A percentile compares a stretch with the other conserved stretches of the same genome.
Evolutionary conservation across 306 rosid genomes (phyloP).

Genomic region (Gastrolobium villosum): DNA sequence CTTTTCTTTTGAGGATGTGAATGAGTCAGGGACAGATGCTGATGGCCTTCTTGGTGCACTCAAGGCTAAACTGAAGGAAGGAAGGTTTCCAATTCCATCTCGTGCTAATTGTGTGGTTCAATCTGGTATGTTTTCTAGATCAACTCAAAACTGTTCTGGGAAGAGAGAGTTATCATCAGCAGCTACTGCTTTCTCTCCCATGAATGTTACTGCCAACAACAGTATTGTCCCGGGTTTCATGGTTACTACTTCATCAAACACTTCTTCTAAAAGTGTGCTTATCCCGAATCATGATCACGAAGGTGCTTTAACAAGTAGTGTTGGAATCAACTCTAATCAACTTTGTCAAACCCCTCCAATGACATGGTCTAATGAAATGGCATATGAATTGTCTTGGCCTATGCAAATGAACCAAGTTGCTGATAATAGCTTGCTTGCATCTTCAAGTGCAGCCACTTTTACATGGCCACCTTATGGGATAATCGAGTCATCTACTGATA

Average conservation of each 20-base stretch:
- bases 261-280: slow-evolving; percentile 35
- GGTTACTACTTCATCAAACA: slow-evolving; percentile 36
- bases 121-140: slow-evolving; percentile 35
- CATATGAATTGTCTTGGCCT: slow-evolving; percentile 52
- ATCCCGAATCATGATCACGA: slow-evolving; percentile 41
- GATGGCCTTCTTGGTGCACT: slow-evolving; percentile 76
- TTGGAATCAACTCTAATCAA: slow-evolving; percentile 39
- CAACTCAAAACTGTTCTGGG: slow-evolving; percentile 33
- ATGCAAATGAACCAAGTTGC: slow-evolving; percentile 41
- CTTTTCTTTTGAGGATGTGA: slow-evolving; percentile 65
- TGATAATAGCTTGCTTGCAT: slow-evolving; percentile 41
- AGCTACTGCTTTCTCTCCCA: not conserved
- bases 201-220: slow-evolving; percentile 16
- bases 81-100: slow-evolving; percentile 29
- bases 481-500: slow-evolving; percentile 39
- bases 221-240: not conserved
- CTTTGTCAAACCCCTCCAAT: slow-evolving; percentile 46
- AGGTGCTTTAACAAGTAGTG: slow-evolving; percentile 12
- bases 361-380: slow-evolving; percentile 54
- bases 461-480: slow-evolving; percentile 51
- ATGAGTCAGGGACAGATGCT: slow-evolving; percentile 46
- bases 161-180: slow-evolving; percentile 43
- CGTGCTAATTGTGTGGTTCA: slow-evolving; percentile 15
- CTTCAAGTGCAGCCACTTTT: slow-evolving; percentile 10
- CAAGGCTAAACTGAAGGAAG: slow-evolving; percentile 62